phyloP scores from a whole-genome alignment of 108 stramenopile species.

The Skeletonema potamos region DNA sequence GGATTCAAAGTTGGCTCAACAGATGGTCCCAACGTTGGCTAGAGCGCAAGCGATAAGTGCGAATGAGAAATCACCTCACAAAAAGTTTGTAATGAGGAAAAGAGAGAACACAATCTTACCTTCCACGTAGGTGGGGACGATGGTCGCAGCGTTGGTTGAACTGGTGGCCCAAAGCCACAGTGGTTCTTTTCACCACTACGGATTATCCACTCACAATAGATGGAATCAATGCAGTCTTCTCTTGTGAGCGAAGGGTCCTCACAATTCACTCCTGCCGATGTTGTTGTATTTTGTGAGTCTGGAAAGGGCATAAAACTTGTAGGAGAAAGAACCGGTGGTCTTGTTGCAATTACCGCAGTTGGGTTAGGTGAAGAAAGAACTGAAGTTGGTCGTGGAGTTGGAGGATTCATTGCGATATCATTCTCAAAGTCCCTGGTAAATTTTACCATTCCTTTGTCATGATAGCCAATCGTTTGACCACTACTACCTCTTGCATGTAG shows the following conservation, averaged over 20 bases:
- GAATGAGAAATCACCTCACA: not conserved
- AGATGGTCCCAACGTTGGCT: slow-evolving; percentile 3
- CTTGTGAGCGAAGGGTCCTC: not conserved
- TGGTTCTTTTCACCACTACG: not conserved
- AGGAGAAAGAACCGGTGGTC: not conserved
- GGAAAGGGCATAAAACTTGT: not conserved
- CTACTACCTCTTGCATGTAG: not conserved
- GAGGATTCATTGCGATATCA: not conserved
- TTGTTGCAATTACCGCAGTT: not conserved
- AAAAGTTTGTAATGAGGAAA: too few relatives aligned
- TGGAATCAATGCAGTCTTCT: not conserved
- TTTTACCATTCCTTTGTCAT: not conserved
- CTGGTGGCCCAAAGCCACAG: not conserved
- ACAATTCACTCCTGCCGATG: not conserved
- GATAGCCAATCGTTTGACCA: not conserved
- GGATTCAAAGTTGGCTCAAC: not conserved
- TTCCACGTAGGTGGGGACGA: not conserved
- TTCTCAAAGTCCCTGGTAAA: not conserved
- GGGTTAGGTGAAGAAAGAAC: not conserved
- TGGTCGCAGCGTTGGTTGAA: not conserved
- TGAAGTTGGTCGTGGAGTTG: not conserved
- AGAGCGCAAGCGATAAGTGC: not conserved
- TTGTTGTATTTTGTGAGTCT: not conserved
- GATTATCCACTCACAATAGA: not conserved
- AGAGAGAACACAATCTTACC: not conserved